Percentiles rank a stretch among this genome's conserved stretches.
Evolutionary conservation across 2,329 filamentous ascomycete species (phyloP).

Genomic region (Neurospora sp.): DNA sequence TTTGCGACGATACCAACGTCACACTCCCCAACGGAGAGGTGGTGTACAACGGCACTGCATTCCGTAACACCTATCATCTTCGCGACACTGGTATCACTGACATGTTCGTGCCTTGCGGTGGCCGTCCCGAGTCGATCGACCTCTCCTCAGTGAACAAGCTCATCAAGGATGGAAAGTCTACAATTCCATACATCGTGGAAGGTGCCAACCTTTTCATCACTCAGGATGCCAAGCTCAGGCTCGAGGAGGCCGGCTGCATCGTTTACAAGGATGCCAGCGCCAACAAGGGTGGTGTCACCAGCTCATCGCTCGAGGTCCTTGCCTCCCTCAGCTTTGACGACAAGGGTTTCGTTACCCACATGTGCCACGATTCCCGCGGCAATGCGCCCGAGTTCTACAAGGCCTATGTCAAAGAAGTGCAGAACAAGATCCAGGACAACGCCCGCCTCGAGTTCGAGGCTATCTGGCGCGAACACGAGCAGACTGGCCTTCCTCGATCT

Average conservation of each 20-base stretch:
- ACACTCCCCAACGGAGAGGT: slow-evolving; percentile 81
- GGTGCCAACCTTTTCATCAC: slow-evolving; percentile 98
- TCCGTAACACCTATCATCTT: slow-evolving; percentile 96
- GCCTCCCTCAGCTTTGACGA: slow-evolving; percentile 94
- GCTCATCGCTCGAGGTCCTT: slow-evolving; percentile 90
- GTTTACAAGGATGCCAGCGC: slow-evolving; percentile 96
- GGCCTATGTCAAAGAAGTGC: slow-evolving; percentile 83
- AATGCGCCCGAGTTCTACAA: slow-evolving; percentile 84
- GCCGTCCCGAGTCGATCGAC: slow-evolving; percentile 93
- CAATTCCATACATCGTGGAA: slow-evolving; percentile 91
- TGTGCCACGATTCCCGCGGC: slow-evolving; percentile 71
- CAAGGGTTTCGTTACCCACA: slow-evolving; percentile 75
- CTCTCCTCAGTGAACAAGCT: slow-evolving; percentile 77
- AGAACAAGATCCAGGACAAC: slow-evolving; percentile 83
- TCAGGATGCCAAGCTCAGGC: slow-evolving; percentile 89
- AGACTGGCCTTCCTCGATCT: slow-evolving; percentile 68
- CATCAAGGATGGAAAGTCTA: slow-evolving; percentile 79
- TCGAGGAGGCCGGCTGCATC: slow-evolving; percentile 91
- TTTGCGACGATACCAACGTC: slow-evolving; percentile 84
- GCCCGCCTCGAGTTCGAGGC: slow-evolving; percentile 93
- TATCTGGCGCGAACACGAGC: slow-evolving; percentile 89
- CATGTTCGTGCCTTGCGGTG: slow-evolving; percentile 90
- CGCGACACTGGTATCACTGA: slow-evolving; percentile 70
- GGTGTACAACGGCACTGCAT: slow-evolving; percentile 81
- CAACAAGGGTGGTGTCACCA: slow-evolving; percentile 98